Conservation (phyloP, 495 filamentous ascomycete genomes). For the Paragyromitra xinjiangensis region DNA sequence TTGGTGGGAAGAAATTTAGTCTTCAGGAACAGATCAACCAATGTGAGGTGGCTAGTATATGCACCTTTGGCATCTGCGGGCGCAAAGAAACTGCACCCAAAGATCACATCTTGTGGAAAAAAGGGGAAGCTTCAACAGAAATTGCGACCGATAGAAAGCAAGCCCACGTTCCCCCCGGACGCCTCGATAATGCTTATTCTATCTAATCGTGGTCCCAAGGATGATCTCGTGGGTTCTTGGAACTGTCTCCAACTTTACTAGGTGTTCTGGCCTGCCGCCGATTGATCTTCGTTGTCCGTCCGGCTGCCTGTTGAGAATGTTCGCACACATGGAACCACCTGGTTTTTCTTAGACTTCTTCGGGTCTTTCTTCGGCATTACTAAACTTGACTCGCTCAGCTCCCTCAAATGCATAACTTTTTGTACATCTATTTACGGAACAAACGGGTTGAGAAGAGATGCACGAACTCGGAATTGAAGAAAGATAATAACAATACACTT, state of each 20-base stretch:
- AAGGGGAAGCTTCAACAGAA: background rate
- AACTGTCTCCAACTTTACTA: too few relatives aligned
- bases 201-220: too few relatives aligned
- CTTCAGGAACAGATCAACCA: conserved; percentile 18
- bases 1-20: background rate
- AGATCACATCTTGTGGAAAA: background rate
- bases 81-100: background rate
- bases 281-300: too few relatives aligned
- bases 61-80: conserved; percentile 2
- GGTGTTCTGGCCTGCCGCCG: too few relatives aligned
- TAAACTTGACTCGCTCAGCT: background rate
- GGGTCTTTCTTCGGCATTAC: background rate
- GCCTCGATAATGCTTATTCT: background rate
- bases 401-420: conserved; percentile 17
- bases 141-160: conserved; percentile 3
- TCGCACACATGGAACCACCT: background rate
- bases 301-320: background rate
- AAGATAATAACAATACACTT: conserved; percentile 12
- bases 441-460: conserved; percentile 48
- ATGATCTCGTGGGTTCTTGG: too few relatives aligned
- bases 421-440: conserved; percentile 43
- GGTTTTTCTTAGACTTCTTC: background rate
- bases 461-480: conserved; percentile 12
- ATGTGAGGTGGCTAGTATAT: conserved; percentile 14
- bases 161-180: conserved; percentile 9